These are phyloP conservation scores for Choricystis sp. DNA, from an alignment of 139 green algal species.

Conservation along the genomic window DNA sequence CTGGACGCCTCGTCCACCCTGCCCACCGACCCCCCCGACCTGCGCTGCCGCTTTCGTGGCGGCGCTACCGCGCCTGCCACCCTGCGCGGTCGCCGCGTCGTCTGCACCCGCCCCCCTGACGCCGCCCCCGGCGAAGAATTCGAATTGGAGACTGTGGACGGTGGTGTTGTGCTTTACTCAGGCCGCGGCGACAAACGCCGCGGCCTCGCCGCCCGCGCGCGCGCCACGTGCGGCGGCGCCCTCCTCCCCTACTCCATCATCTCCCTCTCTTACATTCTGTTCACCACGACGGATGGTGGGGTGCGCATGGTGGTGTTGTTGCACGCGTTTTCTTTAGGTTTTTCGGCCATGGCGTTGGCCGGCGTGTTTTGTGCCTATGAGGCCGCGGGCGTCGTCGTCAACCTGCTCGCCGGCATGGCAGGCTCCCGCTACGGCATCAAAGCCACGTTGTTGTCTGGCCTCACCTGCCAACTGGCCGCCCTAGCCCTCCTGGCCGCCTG, in stretches of 20 bases:
- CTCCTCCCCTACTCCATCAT: slow-evolving; percentile 71
- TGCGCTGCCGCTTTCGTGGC: not conserved
- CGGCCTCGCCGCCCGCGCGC: not conserved
- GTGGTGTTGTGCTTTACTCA: not conserved
- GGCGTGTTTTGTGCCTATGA: slow-evolving; percentile 75
- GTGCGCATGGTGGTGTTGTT: slow-evolving; percentile 74
- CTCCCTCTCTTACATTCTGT: slow-evolving; percentile 53
- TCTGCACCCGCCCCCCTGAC: no score
- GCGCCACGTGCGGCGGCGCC: not conserved
- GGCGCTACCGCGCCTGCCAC: not conserved
- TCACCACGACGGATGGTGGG: slow-evolving; percentile 66
- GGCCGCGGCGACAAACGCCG: slow-evolving; percentile 1
- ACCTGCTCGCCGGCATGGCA: slow-evolving; percentile 51
- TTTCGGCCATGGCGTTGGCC: slow-evolving; percentile 47
- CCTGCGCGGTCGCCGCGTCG: no score
- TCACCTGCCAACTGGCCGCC: slow-evolving; percentile 42
- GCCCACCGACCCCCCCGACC: no score
- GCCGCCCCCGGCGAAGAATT: no score
- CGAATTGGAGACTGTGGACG: not conserved
- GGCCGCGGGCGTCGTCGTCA: slow-evolving; percentile 57
- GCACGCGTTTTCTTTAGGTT: slow-evolving; percentile 59
- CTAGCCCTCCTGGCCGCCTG: slow-evolving; percentile 61
- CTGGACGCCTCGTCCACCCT: no score
- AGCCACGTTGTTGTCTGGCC: slow-evolving; percentile 47
- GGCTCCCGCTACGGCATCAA: slow-evolving; percentile 68